Conservation (phyloP, 495 filamentous ascomycete species). For the Lineolata rhizophorae region DNA sequence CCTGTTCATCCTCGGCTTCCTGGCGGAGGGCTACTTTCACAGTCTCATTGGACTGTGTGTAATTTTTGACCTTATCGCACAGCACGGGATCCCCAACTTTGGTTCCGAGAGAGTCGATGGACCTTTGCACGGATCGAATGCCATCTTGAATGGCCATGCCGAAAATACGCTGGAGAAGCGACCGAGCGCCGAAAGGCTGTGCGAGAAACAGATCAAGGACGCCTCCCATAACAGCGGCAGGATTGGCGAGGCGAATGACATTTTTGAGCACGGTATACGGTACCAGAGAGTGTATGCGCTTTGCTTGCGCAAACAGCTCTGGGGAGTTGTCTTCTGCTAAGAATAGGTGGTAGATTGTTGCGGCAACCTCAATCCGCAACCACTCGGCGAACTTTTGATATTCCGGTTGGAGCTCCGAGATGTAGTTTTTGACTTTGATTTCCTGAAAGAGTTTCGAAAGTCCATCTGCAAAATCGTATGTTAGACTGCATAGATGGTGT, state of each 20-base stretch:
- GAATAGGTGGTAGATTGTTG: conserved; percentile 93
- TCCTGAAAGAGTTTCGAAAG: conserved; percentile 84
- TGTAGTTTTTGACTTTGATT: conserved; percentile 66
- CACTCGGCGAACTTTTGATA: conserved; percentile 98
- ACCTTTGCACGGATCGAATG: conserved; percentile 60
- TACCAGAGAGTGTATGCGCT: conserved; percentile 78
- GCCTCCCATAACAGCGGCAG: conserved; percentile 82
- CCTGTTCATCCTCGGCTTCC: conserved; percentile 44
- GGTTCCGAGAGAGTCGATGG: conserved; percentile 48
- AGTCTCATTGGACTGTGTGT: conserved; percentile 47
- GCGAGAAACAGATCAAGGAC: conserved; percentile 88
- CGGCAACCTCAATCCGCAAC: conserved; percentile 91
- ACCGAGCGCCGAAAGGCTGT: conserved; percentile 77
- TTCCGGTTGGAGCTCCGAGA: conserved; percentile 73
- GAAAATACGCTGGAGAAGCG: conserved; percentile 81
- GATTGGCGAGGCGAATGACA: conserved; percentile 87
- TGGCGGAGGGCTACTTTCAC: conserved; percentile 49
- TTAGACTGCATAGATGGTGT: no score
- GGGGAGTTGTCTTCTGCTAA: conserved; percentile 94
- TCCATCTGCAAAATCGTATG: no score
- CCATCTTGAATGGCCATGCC: conserved; percentile 80
- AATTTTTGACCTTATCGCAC: conserved; percentile 62
- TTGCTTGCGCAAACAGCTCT: conserved; percentile 83
- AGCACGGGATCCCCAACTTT: conserved; percentile 65
- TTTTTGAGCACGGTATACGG: conserved; percentile 90